Percentiles rank a stretch among this genome's conserved stretches.
These are phyloP conservation scores for Cichorium intybus DNA, from an alignment of 140 eudicot genomes.

Conservation along the genomic window DNA sequence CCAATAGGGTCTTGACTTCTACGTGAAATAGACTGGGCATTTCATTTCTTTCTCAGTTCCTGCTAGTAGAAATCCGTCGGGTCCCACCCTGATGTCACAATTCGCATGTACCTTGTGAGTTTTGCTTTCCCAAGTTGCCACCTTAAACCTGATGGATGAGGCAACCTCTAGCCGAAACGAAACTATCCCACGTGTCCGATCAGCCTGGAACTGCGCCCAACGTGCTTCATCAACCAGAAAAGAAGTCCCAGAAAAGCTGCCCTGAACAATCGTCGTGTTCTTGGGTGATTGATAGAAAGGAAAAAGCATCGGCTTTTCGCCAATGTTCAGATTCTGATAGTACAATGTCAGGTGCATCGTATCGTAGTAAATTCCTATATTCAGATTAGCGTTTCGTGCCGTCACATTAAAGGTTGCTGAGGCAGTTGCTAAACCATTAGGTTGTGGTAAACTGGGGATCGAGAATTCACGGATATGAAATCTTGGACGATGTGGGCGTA, in stretches of 20 bases:
- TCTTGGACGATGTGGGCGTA: slow-evolving; percentile 71
- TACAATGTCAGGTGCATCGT: slow-evolving; percentile 40
- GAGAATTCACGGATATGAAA: slow-evolving; percentile 41
- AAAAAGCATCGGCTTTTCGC: slow-evolving; percentile 34
- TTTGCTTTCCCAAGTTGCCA: slow-evolving; percentile 63
- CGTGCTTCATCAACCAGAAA: slow-evolving; percentile 40
- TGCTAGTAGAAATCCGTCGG: slow-evolving; percentile 63
- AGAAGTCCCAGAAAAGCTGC: slow-evolving; percentile 36
- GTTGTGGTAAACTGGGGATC: slow-evolving; percentile 40
- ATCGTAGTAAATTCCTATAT: slow-evolving; percentile 64
- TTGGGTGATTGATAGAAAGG: slow-evolving; percentile 85
- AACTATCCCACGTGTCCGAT: slow-evolving; percentile 49
- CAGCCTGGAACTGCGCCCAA: slow-evolving; percentile 52
- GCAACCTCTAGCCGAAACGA: slow-evolving; percentile 53
- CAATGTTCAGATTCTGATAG: slow-evolving; percentile 56
- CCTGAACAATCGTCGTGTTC: slow-evolving; percentile 39
- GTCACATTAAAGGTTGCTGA: slow-evolving; percentile 49
- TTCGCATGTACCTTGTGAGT: slow-evolving; percentile 70
- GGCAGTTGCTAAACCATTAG: slow-evolving; percentile 45
- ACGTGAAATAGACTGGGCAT: slow-evolving; percentile 73
- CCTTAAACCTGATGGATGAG: slow-evolving; percentile 66
- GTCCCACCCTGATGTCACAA: slow-evolving; percentile 64
- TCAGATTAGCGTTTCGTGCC: slow-evolving; percentile 58
- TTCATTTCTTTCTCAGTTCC: slow-evolving; percentile 34
- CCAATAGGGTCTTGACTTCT: neutral